phyloP scores from a whole-genome alignment of 371 early-diverging fungal species.

The Mucor piriformis region DNA sequence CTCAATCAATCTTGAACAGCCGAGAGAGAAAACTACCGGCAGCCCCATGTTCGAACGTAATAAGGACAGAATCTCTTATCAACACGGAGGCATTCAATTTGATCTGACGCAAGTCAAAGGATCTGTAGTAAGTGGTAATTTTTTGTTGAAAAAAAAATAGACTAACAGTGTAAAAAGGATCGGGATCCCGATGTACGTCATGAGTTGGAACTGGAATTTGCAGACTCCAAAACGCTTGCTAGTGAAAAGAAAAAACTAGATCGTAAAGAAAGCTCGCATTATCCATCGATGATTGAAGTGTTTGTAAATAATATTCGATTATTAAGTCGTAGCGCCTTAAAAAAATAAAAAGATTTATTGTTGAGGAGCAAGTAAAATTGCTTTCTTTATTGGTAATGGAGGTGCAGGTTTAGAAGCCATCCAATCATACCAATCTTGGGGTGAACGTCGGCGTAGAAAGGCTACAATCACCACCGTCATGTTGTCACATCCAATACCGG shows the following conservation, averaged over 20 bases:
- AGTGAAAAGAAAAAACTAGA: conserved; percentile 42
- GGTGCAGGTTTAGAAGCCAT: conserved; percentile 30
- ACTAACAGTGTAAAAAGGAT: not conserved
- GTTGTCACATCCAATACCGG: conserved; percentile 94
- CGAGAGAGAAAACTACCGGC: conserved; percentile 51
- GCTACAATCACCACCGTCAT: conserved; percentile 94
- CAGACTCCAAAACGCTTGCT: conserved; percentile 42
- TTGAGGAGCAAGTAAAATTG: conserved; percentile 14
- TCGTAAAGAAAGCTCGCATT: conserved; percentile 47
- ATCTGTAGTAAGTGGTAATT: conserved; percentile 25
- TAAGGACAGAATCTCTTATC: conserved; percentile 77
- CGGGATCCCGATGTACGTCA: conserved; percentile 51
- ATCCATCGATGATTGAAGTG: conserved; percentile 49
- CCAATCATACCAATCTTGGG: conserved; percentile 67
- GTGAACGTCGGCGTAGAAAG: conserved; percentile 68
- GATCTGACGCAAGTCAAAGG: conserved; percentile 78
- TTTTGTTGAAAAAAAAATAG: not conserved
- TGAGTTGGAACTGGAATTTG: conserved; percentile 66
- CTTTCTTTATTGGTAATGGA: conserved; percentile 16
- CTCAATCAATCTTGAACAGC: conserved; percentile 71
- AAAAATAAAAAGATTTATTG: conserved; percentile 5
- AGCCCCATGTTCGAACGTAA: conserved; percentile 57
- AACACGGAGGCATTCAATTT: conserved; percentile 72
- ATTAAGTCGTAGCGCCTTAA: conserved; percentile 35
- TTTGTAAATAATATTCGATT: conserved; percentile 66